Evolutionary conservation across 257 asterid species (phyloP).

Genomic region (Pogostemon cablin): DNA sequence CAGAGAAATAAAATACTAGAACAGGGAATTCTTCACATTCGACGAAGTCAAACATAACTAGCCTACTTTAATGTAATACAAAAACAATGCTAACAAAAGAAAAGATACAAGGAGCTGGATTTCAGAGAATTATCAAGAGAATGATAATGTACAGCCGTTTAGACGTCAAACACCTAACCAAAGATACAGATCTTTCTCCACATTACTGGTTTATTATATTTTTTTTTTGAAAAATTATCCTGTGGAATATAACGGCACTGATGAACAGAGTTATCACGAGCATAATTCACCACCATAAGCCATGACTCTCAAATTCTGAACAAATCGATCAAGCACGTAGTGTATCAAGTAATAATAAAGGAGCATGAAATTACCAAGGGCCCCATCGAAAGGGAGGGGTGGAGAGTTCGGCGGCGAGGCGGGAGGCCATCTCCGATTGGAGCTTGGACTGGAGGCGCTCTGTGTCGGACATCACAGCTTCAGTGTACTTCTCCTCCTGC

Average conservation of each 20-base stretch:
- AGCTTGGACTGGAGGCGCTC: constrained; percentile 80
- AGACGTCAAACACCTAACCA: not conserved
- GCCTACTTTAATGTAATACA: not conserved
- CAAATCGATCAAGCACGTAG: constrained; percentile 10
- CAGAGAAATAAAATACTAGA: not conserved
- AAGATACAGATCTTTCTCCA: not conserved
- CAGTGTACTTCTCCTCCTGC: constrained; percentile 97
- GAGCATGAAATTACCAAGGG: constrained; percentile 64
- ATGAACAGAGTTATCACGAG: not conserved
- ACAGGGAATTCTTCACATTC: not conserved
- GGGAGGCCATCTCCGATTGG: constrained; percentile 83
- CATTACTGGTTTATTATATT: not conserved
- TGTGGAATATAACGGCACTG: not conserved
- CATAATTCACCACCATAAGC: constrained; percentile 1
- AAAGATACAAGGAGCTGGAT: not conserved
- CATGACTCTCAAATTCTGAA: constrained; percentile 10
- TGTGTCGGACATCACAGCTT: constrained; percentile 83
- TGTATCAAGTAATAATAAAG: not conserved
- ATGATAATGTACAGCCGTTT: not conserved
- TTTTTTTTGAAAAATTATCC: not conserved
- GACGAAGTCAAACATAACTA: not conserved
- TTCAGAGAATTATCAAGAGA: not conserved
- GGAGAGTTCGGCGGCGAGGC: constrained; percentile 74
- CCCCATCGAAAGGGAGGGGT: constrained; percentile 94
- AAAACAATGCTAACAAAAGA: not conserved